Conservation (phyloP, 1,139 yeast genomes). For the Yamadazyma siamensis region DNA sequence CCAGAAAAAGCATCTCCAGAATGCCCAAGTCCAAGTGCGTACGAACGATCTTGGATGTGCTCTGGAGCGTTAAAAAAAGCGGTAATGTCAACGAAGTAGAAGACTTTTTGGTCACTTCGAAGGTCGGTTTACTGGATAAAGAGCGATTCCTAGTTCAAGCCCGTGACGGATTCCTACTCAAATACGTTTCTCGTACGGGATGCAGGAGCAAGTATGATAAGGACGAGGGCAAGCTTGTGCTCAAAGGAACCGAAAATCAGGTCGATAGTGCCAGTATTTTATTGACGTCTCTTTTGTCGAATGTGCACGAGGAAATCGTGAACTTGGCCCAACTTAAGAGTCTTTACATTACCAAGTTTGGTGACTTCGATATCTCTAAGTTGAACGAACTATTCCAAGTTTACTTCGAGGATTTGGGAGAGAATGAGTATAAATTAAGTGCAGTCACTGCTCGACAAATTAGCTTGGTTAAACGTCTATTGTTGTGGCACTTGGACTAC, state of each 20-base stretch:
- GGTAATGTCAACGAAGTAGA: slow-evolving; percentile 28
- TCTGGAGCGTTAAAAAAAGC: slow-evolving; percentile 38
- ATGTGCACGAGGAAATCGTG: slow-evolving; percentile 29
- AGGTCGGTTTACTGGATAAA: slow-evolving; percentile 34
- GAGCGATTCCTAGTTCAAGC: slow-evolving; percentile 51
- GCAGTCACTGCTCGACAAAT: slow-evolving; percentile 27
- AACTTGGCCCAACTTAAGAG: slow-evolving; percentile 25
- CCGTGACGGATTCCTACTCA: slow-evolving; percentile 43
- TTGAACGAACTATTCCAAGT: slow-evolving; percentile 35
- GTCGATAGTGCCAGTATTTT: slow-evolving; percentile 32
- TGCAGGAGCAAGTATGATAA: slow-evolving; percentile 45
- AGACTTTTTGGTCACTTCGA: slow-evolving; percentile 37
- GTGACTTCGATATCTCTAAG: slow-evolving; percentile 22
- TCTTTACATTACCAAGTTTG: slow-evolving; percentile 23
- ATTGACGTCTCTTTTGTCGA: slow-evolving; percentile 28
- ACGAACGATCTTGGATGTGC: slow-evolving; percentile 25
- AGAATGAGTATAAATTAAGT: slow-evolving; percentile 26
- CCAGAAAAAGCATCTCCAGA: slow-evolving; percentile 2
- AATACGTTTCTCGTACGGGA: slow-evolving; percentile 53
- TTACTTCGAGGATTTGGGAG: slow-evolving; percentile 23
- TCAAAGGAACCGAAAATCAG: slow-evolving; percentile 33
- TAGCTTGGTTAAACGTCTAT: slow-evolving; percentile 33
- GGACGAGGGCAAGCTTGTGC: slow-evolving; percentile 15
- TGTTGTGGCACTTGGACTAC: slow-evolving; percentile 37
- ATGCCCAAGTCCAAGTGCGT: slow-evolving; percentile 15